Evolutionary conservation across 805 yeast genomes (phyloP).

Genomic region (Tetrapisispora fleetii): DNA sequence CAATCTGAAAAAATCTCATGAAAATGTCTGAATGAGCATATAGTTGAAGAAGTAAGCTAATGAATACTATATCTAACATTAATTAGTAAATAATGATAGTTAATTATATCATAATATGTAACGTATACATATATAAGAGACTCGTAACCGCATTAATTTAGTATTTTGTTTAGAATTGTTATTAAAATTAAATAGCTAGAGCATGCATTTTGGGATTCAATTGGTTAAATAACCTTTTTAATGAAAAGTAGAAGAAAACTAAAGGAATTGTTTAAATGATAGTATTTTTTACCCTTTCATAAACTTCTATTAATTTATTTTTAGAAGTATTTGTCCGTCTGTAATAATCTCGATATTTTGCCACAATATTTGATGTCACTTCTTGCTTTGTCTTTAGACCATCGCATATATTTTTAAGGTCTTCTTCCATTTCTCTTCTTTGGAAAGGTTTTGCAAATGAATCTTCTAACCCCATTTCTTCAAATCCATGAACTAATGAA

Average conservation of each 20-base stretch:
- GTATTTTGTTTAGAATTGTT: no score
- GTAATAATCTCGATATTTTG: constrained; percentile 46
- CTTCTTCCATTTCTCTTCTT: constrained; percentile 63
- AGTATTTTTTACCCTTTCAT: constrained; percentile 14
- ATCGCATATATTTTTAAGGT: constrained; percentile 55
- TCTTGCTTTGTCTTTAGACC: constrained; percentile 46
- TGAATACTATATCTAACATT: no score
- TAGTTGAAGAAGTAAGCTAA: neutral
- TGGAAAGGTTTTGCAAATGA: constrained; percentile 84
- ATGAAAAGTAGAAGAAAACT: neutral
- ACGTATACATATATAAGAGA: neutral
- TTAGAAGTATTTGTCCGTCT: constrained; percentile 21
- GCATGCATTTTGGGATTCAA: no score
- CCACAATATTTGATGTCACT: constrained; percentile 47
- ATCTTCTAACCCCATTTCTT: constrained; percentile 59
- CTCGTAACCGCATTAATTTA: neutral
- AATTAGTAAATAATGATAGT: no score
- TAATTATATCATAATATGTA: neutral
- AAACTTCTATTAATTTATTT: constrained; percentile 23
- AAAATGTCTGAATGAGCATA: neutral
- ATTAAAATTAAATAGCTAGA: no score
- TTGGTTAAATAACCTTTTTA: neutral
- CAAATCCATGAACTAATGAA: constrained; percentile 83
- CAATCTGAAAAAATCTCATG: neutral
- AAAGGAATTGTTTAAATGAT: neutral